Conservation (phyloP, 306 rosid genomes). For the Glycyrrhiza uralensis region DNA sequence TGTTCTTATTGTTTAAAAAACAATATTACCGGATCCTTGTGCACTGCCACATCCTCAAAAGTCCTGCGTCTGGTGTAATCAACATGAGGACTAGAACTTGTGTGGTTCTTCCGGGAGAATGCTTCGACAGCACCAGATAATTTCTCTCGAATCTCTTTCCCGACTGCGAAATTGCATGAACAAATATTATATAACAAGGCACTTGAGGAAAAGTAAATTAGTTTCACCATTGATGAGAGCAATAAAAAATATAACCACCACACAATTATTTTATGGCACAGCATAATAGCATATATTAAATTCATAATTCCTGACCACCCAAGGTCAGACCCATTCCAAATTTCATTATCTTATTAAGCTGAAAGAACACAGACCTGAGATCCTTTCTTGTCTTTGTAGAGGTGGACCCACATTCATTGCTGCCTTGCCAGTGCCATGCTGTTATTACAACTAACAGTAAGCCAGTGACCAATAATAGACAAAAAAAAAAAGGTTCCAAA, state of each 20-base stretch:
- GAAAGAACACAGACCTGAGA: constrained; percentile 58
- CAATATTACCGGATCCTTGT: constrained; percentile 65
- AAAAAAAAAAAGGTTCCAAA: background rate
- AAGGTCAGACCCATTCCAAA: background rate
- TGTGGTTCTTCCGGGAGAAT: constrained; percentile 61
- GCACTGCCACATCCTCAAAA: constrained; percentile 50
- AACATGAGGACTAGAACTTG: constrained; percentile 60
- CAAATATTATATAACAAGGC: constrained; percentile 22
- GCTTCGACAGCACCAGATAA: constrained; percentile 87
- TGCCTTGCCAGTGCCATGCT: constrained; percentile 73
- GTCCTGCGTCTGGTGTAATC: constrained; percentile 62
- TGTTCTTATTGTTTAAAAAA: constrained; percentile 11
- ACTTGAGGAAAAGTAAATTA: constrained; percentile 22
- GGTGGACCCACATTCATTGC: constrained; percentile 59
- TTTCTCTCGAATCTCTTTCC: constrained; percentile 84
- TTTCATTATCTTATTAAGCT: constrained; percentile 19
- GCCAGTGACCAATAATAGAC: constrained; percentile 23
- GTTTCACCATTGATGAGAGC: background rate
- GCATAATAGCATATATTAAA: background rate
- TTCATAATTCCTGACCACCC: constrained; percentile 7
- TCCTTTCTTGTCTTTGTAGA: constrained; percentile 68
- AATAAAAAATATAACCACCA: background rate
- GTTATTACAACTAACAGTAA: constrained; percentile 37
- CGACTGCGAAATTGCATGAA: constrained; percentile 51
- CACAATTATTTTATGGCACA: background rate